A percentile compares a stretch with the other conserved stretches of the same genome.
phyloP scores from a whole-genome alignment of 139 green algal species.

The Dunaliella sp. region DNA sequence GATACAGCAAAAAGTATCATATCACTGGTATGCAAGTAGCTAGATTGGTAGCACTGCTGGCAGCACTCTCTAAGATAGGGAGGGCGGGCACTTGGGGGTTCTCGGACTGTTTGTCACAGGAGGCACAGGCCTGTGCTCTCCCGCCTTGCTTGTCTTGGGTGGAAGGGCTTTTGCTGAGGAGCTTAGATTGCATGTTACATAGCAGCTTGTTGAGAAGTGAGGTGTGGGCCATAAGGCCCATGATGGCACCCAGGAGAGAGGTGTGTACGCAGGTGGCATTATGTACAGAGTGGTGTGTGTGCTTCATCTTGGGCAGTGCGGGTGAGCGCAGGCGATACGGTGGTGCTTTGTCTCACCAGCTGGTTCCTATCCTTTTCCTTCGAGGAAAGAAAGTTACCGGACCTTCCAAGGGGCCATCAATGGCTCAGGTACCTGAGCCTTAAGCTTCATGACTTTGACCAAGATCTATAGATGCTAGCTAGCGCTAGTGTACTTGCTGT shows the following conservation, averaged over 20 bases:
- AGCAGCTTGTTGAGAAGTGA: neutral
- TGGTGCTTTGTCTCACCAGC: no score
- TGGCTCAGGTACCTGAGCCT: no score
- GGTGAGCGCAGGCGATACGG: neutral
- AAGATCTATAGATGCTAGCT: no score
- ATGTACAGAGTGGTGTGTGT: neutral
- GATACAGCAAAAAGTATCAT: neutral
- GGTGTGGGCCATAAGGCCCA: neutral
- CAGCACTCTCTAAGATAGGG: neutral
- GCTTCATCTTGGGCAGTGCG: neutral
- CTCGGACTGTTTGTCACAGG: neutral
- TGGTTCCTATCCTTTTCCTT: no score
- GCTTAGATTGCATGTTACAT: neutral
- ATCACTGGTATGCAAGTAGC: neutral
- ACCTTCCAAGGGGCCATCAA: no score
- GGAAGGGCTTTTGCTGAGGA: neutral
- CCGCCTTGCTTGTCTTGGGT: neutral
- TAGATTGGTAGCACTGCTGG: neutral
- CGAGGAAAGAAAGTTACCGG: no score
- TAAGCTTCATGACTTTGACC: no score
- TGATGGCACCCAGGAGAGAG: neutral
- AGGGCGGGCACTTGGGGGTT: neutral
- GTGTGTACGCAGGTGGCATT: neutral
- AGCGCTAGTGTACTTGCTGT: no score
- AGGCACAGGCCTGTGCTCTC: no score